Percentiles rank a stretch among this genome's conserved stretches.
phyloP scores from a whole-genome alignment of 2,329 filamentous ascomycete genomes.

The Fusarium sp. region DNA sequence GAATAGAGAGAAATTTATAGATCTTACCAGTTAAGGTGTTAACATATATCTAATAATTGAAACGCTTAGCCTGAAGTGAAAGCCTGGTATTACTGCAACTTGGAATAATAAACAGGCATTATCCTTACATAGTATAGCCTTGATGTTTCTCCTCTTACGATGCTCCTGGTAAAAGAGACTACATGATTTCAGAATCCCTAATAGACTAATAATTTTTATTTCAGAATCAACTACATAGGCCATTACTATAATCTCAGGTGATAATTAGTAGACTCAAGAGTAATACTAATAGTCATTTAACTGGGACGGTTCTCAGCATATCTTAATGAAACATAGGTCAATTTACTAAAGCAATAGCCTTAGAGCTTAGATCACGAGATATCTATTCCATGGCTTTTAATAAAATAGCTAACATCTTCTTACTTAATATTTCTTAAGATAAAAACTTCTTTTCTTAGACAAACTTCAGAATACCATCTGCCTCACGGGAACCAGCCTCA shows the following conservation, averaged over 20 bases:
- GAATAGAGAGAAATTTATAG: neutral
- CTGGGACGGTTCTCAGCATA: rapidly evolving
- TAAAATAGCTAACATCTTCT: rapidly evolving
- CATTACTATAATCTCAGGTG: rapidly evolving
- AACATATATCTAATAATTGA: neutral
- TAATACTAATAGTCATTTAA: rapidly evolving
- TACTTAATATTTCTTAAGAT: rapidly evolving
- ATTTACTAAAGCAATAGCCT: too few relatives aligned
- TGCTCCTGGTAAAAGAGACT: neutral
- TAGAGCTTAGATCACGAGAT: rapidly evolving
- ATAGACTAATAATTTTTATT: neutral
- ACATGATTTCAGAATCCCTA: too few relatives aligned
- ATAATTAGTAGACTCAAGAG: rapidly evolving
- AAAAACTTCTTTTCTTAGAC: rapidly evolving
- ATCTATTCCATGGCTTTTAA: rapidly evolving
- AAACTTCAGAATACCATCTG: neutral
- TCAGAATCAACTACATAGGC: rapidly evolving
- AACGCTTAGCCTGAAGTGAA: rapidly evolving
- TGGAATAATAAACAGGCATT: too few relatives aligned
- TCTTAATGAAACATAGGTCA: rapidly evolving
- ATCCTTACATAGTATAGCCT: neutral
- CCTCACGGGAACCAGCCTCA: rapidly evolving
- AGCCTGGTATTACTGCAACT: neutral
- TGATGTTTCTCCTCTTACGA: neutral
- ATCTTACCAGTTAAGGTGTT: neutral